Base-by-base conservation (phyloP, 1,284 basidiomycete genomes). In the Coriolopsis trogii region DNA sequence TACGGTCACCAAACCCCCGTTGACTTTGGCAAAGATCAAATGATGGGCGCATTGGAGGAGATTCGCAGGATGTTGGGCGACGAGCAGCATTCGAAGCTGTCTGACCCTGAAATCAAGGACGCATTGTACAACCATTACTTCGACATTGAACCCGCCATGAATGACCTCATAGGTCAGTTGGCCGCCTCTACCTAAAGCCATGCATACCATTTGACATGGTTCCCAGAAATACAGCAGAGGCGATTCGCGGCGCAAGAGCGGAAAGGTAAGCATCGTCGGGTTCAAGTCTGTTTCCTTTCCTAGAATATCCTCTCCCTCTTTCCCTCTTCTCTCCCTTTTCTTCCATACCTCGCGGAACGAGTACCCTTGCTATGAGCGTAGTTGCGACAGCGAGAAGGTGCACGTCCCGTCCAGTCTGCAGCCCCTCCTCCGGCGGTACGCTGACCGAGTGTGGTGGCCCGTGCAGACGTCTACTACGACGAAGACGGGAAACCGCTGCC, bases 201-300 rank as follows among this genome's bases (percentile, higher is more conserved):
- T 10, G 10, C 1, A n/a, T 46, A 20, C 20, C 37, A 29, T 30
- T n/a, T 50, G 26, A 42, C 41, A 3, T 28, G 40, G n/a, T 30
- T 29, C 46, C 41, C 63, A 89, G 87, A 84, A 67, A 82, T 86
- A 65, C 79, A 82, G 58, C 77, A 80, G 21, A 76, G 80, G 51
- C 77, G 74, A 56, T 69, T 73, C 18, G 69, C 73, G 34, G 83
- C 86, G 24, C 78, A 73, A 57, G 85, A 89, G 63, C 85, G 89
- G 61, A 91, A 89, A 91, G 93, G 94, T 96, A 75, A 89, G 81
- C 72, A n/a, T n/a, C n/a, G n/a, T n/a, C n/a, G n/a, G n/a, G n/a
- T n/a, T n/a, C n/a, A n/a, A n/a, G n/a, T n/a, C n/a, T n/a, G n/a
- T n/a, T n/a, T n/a, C n/a, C n/a, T n/a, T 56, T 66, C 64, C 66